Percentiles rank a stretch among this genome's conserved stretches.
phyloP scores from a whole-genome alignment of 208 protist species.

The Wallacemonas sp. region DNA sequence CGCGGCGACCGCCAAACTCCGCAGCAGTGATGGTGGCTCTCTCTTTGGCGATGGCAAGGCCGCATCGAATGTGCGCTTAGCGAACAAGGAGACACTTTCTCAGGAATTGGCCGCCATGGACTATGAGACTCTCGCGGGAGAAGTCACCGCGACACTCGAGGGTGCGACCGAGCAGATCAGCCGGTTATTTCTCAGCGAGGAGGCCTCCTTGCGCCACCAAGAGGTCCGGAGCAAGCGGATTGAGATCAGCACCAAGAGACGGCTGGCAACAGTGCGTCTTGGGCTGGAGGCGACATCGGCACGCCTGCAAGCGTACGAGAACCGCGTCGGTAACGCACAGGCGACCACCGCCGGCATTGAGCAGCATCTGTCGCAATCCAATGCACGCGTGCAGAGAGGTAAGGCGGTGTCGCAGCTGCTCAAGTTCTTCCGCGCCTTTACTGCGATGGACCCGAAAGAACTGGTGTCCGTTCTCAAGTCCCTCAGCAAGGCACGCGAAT shows the following conservation, averaged over 20 bases:
- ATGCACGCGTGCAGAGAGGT: slow-evolving; percentile 76
- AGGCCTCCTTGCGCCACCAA: slow-evolving; percentile 32
- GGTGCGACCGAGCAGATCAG: slow-evolving; percentile 51
- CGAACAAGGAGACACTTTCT: background rate
- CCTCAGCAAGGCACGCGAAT: slow-evolving; percentile 56
- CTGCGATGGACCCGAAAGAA: slow-evolving; percentile 36
- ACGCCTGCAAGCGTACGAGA: slow-evolving; percentile 76
- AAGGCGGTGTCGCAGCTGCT: slow-evolving; percentile 73
- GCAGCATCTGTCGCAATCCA: slow-evolving; percentile 82
- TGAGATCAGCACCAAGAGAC: slow-evolving; percentile 71
- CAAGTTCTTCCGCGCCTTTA: slow-evolving; percentile 76
- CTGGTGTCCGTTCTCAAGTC: slow-evolving; percentile 50
- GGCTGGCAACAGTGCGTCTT: slow-evolving; percentile 69
- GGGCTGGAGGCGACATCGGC: slow-evolving; percentile 78
- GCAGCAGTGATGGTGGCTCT: slow-evolving; percentile 33
- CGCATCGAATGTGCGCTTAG: background rate
- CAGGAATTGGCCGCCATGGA: slow-evolving; percentile 19
- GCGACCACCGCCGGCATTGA: slow-evolving; percentile 85
- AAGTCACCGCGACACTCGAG: slow-evolving; percentile 51
- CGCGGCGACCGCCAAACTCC: slow-evolving; percentile 22
- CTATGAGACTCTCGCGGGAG: slow-evolving; percentile 33
- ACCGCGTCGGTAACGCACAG: slow-evolving; percentile 80
- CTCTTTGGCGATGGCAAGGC: slow-evolving; percentile 28
- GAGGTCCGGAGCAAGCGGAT: slow-evolving; percentile 73
- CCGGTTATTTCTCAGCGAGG: slow-evolving; percentile 50